Percentiles rank a stretch among this genome's conserved stretches.
Conservation (phyloP, 1,284 basidiomycete genomes). For the Salmacisia buchloeana region DNA sequence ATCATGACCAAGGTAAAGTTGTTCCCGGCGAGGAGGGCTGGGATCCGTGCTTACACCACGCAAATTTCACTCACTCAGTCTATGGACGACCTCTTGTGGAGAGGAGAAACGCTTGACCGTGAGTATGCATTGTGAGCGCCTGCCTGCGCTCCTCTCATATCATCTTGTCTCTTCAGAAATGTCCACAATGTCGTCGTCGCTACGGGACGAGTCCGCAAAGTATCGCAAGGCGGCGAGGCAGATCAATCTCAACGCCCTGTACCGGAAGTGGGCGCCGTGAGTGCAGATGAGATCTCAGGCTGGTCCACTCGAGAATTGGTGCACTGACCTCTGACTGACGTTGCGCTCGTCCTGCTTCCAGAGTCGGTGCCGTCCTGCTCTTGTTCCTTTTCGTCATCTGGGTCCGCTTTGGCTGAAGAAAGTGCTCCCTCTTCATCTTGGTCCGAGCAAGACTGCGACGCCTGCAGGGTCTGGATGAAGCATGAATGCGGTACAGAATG, state of each 20-base stretch:
- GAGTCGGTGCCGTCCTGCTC: slow-evolving; percentile 40
- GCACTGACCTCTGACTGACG: background rate
- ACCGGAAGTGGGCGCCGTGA: slow-evolving; percentile 91
- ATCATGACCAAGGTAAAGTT: slow-evolving; percentile 99
- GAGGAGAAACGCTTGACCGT: slow-evolving; percentile 90
- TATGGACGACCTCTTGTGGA: slow-evolving; percentile 98
- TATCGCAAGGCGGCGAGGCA: slow-evolving; percentile 92
- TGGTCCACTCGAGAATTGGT: background rate
- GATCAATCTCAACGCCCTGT: slow-evolving; percentile 86
- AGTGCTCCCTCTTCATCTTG: background rate
- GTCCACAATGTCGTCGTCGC: slow-evolving; percentile 95
- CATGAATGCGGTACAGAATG: no score
- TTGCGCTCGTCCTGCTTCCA: background rate
- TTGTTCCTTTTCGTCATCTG: slow-evolving; percentile 74
- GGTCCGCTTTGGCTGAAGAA: slow-evolving; percentile 67
- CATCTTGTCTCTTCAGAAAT: slow-evolving; percentile 55
- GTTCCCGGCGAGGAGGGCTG: no score
- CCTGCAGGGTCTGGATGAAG: no score
- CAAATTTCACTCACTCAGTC: slow-evolving; percentile 48
- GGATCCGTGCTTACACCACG: background rate
- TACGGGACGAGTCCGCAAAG: slow-evolving; percentile 93
- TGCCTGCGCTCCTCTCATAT: background rate
- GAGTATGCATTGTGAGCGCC: slow-evolving; percentile 9
- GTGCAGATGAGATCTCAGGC: slow-evolving; percentile 21
- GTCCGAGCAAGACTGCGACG: background rate